Percentiles rank a stretch among this genome's conserved stretches.
phyloP scores from a whole-genome alignment of 768 basidiomycete species.

The Calvatia gigantea region DNA sequence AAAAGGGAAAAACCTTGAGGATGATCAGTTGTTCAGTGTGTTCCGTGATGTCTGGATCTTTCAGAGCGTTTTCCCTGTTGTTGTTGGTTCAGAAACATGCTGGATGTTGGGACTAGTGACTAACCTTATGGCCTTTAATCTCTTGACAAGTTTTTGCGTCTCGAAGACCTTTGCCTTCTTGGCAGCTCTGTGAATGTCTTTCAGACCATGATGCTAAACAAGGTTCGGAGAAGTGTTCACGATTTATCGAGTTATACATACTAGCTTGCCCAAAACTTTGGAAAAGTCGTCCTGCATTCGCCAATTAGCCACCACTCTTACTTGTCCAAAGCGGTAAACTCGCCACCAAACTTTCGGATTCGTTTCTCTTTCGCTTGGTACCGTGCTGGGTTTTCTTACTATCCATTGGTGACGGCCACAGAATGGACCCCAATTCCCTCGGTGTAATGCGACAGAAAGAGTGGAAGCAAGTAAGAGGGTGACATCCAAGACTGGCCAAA shows the following conservation, averaged over 20 bases:
- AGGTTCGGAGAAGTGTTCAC: neutral
- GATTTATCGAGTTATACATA: slow-evolving; percentile 26
- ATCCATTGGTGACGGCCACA: neutral
- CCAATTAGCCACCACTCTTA: neutral
- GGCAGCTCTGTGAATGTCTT: slow-evolving; percentile 68
- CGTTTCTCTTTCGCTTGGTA: slow-evolving; percentile 42
- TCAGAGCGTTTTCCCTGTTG: slow-evolving; percentile 35
- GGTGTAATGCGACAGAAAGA: too few species aligned
- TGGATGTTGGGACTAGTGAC: slow-evolving; percentile 10
- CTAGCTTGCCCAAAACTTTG: slow-evolving; percentile 54
- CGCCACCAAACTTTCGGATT: slow-evolving; percentile 19
- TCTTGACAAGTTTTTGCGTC: slow-evolving; percentile 79
- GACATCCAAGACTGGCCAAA: too few species aligned
- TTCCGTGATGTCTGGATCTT: slow-evolving; percentile 37
- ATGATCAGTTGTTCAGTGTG: slow-evolving; percentile 57
- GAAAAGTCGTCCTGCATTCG: slow-evolving; percentile 35
- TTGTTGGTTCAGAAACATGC: neutral
- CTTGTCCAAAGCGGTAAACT: neutral
- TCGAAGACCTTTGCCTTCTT: slow-evolving; percentile 84
- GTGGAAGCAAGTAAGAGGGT: too few species aligned
- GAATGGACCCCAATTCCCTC: too few species aligned
- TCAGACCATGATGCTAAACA: slow-evolving; percentile 69
- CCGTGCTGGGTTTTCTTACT: slow-evolving; percentile 21
- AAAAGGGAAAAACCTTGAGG: slow-evolving; percentile 53
- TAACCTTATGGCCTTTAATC: slow-evolving; percentile 67